These are phyloP conservation scores for Halenospora varia DNA, from an alignment of 495 filamentous ascomycete species.

Conservation along the genomic window DNA sequence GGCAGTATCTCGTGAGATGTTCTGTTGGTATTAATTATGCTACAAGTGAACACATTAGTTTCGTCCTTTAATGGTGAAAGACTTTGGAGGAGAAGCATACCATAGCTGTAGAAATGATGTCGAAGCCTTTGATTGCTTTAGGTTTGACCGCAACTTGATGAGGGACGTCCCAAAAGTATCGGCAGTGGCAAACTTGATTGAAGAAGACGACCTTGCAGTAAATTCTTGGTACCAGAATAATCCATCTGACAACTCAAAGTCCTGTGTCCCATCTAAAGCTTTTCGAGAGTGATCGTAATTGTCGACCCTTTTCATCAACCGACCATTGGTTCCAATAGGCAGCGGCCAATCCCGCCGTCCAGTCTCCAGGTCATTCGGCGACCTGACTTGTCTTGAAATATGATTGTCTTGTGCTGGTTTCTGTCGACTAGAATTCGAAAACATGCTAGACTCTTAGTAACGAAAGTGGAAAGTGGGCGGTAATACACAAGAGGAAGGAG, in stretches of 20 bases:
- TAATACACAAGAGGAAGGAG: not conserved
- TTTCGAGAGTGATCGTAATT: not conserved
- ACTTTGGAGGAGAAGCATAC: not conserved
- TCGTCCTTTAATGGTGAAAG: not conserved
- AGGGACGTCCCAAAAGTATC: not conserved
- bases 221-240: constrained; percentile 10
- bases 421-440: not conserved
- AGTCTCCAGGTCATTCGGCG: not conserved
- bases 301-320: not conserved
- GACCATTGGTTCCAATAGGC: not conserved
- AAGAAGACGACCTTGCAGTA: not conserved
- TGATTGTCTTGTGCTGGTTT: not conserved
- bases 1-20: not conserved
- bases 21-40: constrained; percentile 3
- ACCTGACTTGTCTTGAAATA: not conserved
- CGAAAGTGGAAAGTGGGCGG: not conserved
- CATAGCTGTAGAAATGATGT: not conserved
- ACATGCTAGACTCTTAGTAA: not conserved
- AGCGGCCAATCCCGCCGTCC: not conserved
- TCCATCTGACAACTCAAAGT: not conserved
- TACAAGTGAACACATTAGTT: not conserved
- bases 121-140: not conserved
- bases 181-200: not conserved
- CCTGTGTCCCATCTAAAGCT: not conserved
- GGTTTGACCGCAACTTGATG: not conserved